Conservation (phyloP, 164 flowering plant species). For the Aristolochia fimbriata region DNA sequence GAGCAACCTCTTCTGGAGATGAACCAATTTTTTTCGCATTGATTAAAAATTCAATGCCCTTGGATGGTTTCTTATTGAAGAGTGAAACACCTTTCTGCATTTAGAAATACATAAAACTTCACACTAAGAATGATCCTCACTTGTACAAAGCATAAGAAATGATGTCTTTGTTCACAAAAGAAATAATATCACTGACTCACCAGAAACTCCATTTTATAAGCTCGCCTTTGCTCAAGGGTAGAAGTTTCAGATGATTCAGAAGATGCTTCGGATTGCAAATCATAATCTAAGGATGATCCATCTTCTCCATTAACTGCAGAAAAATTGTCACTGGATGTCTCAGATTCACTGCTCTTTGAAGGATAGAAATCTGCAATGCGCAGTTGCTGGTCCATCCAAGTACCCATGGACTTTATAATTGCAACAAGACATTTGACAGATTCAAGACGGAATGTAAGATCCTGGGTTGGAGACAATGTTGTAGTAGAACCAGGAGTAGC, state of each 20-base stretch:
- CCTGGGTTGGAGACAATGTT: constrained; percentile 79
- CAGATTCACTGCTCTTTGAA: constrained; percentile 42
- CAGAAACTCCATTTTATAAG: constrained; percentile 89
- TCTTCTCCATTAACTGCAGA: constrained; percentile 52
- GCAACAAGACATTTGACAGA: constrained; percentile 87
- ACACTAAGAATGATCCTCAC: no score
- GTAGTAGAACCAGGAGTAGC: constrained; percentile 94
- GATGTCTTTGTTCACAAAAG: not conserved
- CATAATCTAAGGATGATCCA: constrained; percentile 48
- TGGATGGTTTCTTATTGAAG: constrained; percentile 91
- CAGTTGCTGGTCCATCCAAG: constrained; percentile 95
- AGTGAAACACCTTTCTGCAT: constrained; percentile 93
- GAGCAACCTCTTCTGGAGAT: constrained; percentile 82
- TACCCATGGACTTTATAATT: constrained; percentile 83
- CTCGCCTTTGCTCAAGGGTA: constrained; percentile 86
- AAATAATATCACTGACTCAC: constrained; percentile 18
- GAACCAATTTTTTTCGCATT: constrained; percentile 65
- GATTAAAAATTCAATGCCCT: constrained; percentile 89
- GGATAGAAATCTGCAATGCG: constrained; percentile 38
- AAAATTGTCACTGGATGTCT: constrained; percentile 36
- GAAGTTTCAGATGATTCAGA: constrained; percentile 78
- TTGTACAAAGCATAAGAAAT: no score
- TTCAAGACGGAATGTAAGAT: constrained; percentile 80
- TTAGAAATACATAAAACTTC: not conserved
- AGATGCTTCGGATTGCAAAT: constrained; percentile 56